phyloP scores from a whole-genome alignment of 805 yeast species.

The Kodamaea laetipori region DNA sequence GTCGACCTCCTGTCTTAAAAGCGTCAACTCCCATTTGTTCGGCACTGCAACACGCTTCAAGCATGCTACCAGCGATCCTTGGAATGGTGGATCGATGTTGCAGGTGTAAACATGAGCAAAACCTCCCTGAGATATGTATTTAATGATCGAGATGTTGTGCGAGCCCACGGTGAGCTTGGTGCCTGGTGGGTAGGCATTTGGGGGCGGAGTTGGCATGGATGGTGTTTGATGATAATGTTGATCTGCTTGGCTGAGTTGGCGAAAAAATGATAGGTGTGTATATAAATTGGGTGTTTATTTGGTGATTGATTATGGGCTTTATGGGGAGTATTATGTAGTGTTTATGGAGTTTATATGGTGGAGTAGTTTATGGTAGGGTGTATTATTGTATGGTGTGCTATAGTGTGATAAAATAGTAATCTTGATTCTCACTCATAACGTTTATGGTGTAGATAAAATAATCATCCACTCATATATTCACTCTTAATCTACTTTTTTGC shows the following conservation, averaged over 20 bases:
- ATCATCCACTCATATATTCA: no score
- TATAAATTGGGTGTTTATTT: neutral
- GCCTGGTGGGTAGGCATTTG: slow-evolving; percentile 71
- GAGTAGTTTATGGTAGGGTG: no score
- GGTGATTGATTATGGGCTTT: neutral
- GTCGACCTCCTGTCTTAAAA: slow-evolving; percentile 91
- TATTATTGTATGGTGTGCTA: no score
- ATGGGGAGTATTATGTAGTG: neutral
- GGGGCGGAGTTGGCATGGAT: slow-evolving; percentile 49
- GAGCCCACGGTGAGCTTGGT: slow-evolving; percentile 81
- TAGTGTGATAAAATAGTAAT: no score
- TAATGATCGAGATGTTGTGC: slow-evolving; percentile 66
- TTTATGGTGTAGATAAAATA: no score
- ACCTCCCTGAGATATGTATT: slow-evolving; percentile 86
- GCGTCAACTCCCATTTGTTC: slow-evolving; percentile 77
- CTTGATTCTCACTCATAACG: no score
- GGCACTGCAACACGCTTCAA: slow-evolving; percentile 95
- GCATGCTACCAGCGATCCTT: slow-evolving; percentile 65
- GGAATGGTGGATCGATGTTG: slow-evolving; percentile 60
- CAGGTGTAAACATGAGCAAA: slow-evolving; percentile 94
- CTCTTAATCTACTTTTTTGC: no score
- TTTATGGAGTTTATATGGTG: neutral
- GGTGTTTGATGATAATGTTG: neutral
- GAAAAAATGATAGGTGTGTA: neutral
- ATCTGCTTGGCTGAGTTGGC: no score